Percentiles rank a stretch among this genome's conserved stretches.
Conservation (phyloP, 2,329 filamentous ascomycete species). For the Diaporthe velutina region DNA sequence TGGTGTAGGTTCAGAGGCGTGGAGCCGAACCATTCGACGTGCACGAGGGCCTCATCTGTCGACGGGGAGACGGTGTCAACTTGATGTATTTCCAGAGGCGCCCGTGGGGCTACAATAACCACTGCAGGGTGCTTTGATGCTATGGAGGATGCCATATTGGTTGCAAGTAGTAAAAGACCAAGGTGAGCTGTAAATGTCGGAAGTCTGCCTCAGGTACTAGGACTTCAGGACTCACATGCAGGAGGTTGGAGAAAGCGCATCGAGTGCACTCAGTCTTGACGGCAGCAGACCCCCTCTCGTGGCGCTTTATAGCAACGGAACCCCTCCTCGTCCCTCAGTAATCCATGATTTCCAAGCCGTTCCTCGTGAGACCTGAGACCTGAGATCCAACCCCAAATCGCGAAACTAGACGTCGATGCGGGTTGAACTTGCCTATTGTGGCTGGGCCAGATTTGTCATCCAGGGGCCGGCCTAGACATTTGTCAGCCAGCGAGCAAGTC, state of each 20-base stretch:
- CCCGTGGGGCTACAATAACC: conserved; percentile 42
- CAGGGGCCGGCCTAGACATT: background rate
- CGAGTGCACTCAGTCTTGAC: background rate
- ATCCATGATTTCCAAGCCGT: background rate
- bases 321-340: background rate
- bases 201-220: background rate
- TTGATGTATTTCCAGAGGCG: conserved; percentile 44
- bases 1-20: conserved; percentile 73
- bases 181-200: background rate
- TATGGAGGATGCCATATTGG: conserved; percentile 40
- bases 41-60: conserved; percentile 64
- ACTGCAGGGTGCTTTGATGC: conserved; percentile 46
- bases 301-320: background rate
- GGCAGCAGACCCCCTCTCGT: background rate
- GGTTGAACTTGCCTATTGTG: background rate
- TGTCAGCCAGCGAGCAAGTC: conserved; percentile 17
- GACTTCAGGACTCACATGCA: background rate
- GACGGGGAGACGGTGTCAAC: conserved; percentile 49
- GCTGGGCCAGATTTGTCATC: conserved; percentile 24
- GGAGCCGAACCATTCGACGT: conserved; percentile 70
- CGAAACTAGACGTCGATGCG: background rate
- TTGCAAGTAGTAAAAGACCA: background rate
- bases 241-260: background rate
- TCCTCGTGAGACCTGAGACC: background rate
- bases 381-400: background rate